phyloP scores from a whole-genome alignment of 371 early-diverging fungal species.

The Apophysomyces ossiformis region DNA sequence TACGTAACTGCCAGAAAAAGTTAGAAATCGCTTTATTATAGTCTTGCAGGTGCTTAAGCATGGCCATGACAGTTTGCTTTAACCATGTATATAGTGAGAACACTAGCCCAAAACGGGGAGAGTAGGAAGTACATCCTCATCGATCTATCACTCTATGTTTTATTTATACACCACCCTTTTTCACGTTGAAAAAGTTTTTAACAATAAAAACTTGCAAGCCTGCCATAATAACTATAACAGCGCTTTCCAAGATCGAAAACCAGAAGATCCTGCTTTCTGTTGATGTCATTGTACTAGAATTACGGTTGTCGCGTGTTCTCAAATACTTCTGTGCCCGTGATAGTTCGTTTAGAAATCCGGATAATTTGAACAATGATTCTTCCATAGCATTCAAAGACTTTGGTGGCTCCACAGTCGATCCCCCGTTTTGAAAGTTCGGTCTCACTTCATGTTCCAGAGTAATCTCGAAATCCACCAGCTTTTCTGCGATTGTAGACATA shows the following conservation, averaged over 20 bases:
- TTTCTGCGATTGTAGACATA: slow-evolving; percentile 88
- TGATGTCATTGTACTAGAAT: slow-evolving; percentile 82
- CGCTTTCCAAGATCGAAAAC: slow-evolving; percentile 80
- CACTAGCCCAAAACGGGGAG: too few relatives aligned
- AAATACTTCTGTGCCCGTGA: slow-evolving; percentile 84
- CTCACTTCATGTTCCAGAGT: slow-evolving; percentile 81
- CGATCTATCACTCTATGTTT: too few relatives aligned
- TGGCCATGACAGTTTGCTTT: not conserved
- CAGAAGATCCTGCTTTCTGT: slow-evolving; percentile 87
- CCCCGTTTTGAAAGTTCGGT: slow-evolving; percentile 26
- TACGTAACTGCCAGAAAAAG: too few relatives aligned
- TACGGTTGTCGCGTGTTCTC: slow-evolving; percentile 87
- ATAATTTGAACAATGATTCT: slow-evolving; percentile 60
- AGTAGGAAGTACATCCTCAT: too few relatives aligned
- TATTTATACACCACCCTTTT: slow-evolving; percentile 64
- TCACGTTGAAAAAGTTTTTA: slow-evolving; percentile 72
- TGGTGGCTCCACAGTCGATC: slow-evolving; percentile 38
- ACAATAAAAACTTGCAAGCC: slow-evolving; percentile 87
- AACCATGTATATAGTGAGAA: not conserved
- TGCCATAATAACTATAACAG: slow-evolving; percentile 80
- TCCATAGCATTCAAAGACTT: slow-evolving; percentile 69
- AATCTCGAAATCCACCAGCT: slow-evolving; percentile 93
- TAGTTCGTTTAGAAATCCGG: slow-evolving; percentile 63
- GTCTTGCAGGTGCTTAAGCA: too few relatives aligned
- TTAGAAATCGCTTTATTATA: too few relatives aligned